These are phyloP conservation scores for Cytospora schulzeri DNA, from an alignment of 2,329 filamentous ascomycete species.

Conservation along the genomic window DNA sequence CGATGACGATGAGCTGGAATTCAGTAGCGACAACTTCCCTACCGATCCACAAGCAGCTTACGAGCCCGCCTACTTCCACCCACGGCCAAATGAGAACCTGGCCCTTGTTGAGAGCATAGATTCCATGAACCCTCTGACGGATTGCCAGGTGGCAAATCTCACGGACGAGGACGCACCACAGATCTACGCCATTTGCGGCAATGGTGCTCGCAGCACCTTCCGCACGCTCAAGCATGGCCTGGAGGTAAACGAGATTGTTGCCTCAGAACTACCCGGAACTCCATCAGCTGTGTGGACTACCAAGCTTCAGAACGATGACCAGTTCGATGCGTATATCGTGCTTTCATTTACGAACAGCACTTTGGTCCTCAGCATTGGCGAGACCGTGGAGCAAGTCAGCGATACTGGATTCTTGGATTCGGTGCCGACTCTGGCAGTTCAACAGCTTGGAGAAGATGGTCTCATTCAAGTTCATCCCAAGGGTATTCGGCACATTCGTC, in stretches of 20 bases:
- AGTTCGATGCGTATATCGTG: conserved; percentile 94
- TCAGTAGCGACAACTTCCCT: conserved; percentile 79
- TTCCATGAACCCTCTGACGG: conserved; percentile 87
- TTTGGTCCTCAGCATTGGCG: conserved; percentile 89
- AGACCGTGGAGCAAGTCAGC: conserved; percentile 93
- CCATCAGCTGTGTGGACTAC: conserved; percentile 95
- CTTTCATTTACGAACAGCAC: conserved; percentile 89
- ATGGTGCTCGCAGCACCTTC: conserved; percentile 86
- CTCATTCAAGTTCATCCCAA: conserved; percentile 95
- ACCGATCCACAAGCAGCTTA: conserved; percentile 73
- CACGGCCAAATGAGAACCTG: conserved; percentile 77
- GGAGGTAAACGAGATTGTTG: conserved; percentile 93
- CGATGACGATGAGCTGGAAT: conserved; percentile 88
- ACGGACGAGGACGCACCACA: conserved; percentile 93
- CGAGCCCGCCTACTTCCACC: conserved; percentile 81
- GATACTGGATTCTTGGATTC: conserved; percentile 90
- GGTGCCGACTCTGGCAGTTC: conserved; percentile 87
- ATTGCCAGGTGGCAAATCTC: conserved; percentile 88
- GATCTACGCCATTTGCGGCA: conserved; percentile 90
- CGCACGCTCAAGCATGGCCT: conserved; percentile 90
- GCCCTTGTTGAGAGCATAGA: conserved; percentile 82
- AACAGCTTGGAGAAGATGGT: conserved; percentile 90
- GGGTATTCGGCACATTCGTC: conserved; percentile 86
- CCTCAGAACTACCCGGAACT: conserved; percentile 85
- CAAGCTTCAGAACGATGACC: conserved; percentile 77